Evolutionary conservation across 192 early-diverging fungal species (phyloP), one percentile per base, ranked within the genome.

Genomic region (Coemansia sp.): DNA sequence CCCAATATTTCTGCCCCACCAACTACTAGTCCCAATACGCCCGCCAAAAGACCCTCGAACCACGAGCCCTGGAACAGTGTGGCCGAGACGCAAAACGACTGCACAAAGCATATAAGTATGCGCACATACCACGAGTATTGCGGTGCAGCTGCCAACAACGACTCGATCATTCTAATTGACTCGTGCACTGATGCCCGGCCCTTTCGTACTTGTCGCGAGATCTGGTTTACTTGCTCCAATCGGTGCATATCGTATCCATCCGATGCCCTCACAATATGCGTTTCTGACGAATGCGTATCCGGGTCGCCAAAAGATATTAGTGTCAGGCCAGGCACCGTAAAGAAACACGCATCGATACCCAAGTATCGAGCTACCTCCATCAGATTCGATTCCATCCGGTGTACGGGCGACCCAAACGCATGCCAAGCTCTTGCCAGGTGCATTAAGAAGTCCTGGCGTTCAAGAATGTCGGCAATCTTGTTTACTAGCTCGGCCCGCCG

Each of bases 201-300:
- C 51, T 89, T 88, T 3, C 87, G 75, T 10, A 91, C 70, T 34
- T 84, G 61, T 19, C 87, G 84, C 14, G 87, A 83, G 33, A 89
- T 71, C 19, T 80, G 77, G 72, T 91, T 89, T 11, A 86, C 85
- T n/a, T 84, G 78, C 3, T 82, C 81, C 44, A 87, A 73, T 37
- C 86, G 81, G 64, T 84, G 68, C 88, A 91, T 89, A 36, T 91
- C 87, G 63, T 87, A 83, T 1, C 83, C 78, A 3, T 86, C 83
- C 21, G 81, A 59, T 13, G 82, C 77, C 7, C 86, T 76, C 33
- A 91, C 81, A 66, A 91, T 84, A 69, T 89, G 90, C 1, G 90
- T 91, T 61, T 91, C 90, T 19, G 88, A 88, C 2, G 88, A 89
- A 50, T 91, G 90, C 17, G 87, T 90, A 37, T 85, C 84, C 1